Evolutionary conservation across 2,329 filamentous ascomycete species (phyloP).

Genomic region (Knufia fluminis): DNA sequence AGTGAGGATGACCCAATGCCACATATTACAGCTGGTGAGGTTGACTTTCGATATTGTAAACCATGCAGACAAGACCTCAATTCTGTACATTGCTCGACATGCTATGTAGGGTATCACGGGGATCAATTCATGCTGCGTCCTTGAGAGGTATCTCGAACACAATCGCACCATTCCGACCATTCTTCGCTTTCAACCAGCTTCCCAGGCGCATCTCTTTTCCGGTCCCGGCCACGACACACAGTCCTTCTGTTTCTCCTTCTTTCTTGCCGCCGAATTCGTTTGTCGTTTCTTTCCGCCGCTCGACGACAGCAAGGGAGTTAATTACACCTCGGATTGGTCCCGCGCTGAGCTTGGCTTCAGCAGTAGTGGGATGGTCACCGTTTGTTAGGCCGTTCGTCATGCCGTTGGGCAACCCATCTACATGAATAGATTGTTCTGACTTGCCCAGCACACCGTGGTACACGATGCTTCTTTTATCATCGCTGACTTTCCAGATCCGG

Average conservation of each 20-base stretch:
- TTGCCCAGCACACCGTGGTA: constrained; percentile 57
- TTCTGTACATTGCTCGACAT: neutral
- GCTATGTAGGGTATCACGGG: neutral
- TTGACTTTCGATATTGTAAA: too few relatives aligned
- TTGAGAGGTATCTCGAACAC: constrained; percentile 67
- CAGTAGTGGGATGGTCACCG: constrained; percentile 23
- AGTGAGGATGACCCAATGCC: too few relatives aligned
- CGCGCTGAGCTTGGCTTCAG: constrained; percentile 17
- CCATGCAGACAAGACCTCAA: neutral
- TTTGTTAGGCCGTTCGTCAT: constrained; percentile 33
- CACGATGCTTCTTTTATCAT: constrained; percentile 73
- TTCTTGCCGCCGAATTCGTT: constrained; percentile 28
- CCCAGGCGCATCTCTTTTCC: constrained; percentile 81
- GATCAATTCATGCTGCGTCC: neutral
- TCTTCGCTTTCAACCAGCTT: constrained; percentile 58
- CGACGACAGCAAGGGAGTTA: constrained; percentile 81
- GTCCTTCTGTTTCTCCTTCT: constrained; percentile 45
- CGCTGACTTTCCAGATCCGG: constrained; percentile 72
- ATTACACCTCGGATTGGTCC: constrained; percentile 53
- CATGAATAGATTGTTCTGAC: constrained; percentile 11
- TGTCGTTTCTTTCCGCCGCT: constrained; percentile 66
- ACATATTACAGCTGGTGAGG: too few relatives aligned
- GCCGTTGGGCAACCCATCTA: too few relatives aligned
- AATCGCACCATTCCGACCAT: constrained; percentile 72
- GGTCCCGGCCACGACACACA: constrained; percentile 77